Conservation (phyloP, 768 basidiomycete genomes). For the Macrolepiota fuliginosa region DNA sequence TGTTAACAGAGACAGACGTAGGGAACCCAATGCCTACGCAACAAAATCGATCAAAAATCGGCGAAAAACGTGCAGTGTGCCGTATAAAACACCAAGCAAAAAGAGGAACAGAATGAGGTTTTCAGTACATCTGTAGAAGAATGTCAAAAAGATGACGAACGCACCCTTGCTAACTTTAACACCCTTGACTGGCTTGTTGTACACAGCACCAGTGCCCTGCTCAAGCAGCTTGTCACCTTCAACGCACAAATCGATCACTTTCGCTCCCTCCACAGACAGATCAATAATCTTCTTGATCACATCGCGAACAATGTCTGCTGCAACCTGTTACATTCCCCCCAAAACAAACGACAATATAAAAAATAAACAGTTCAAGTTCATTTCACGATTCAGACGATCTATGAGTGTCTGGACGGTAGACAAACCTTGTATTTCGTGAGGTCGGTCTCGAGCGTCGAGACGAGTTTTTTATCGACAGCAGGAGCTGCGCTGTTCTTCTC, state of each 20-base stretch:
- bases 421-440: slow-evolving; percentile 86
- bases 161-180: slow-evolving; percentile 85
- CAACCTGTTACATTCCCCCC: slow-evolving; percentile 52
- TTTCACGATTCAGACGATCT: background rate
- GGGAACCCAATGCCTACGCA: slow-evolving; percentile 86
- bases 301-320: slow-evolving; percentile 85
- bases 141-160: slow-evolving; percentile 20
- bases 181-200: slow-evolving; percentile 89
- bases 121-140: background rate
- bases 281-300: slow-evolving; percentile 85
- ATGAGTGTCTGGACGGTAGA: background rate
- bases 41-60: background rate
- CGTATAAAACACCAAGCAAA: background rate
- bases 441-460: slow-evolving; percentile 65
- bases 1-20: slow-evolving; percentile 92
- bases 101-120: slow-evolving; percentile 7
- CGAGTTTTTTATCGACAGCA: slow-evolving; percentile 46
- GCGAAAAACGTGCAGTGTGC: background rate
- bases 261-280: slow-evolving; percentile 76
- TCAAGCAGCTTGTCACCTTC: slow-evolving; percentile 95
- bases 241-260: slow-evolving; percentile 84
- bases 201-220: slow-evolving; percentile 78
- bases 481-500: slow-evolving; percentile 44
- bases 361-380: background rate
- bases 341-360: background rate